Evolutionary conservation across 345 rosid species (phyloP).

Genomic region (Populus euphratica): DNA sequence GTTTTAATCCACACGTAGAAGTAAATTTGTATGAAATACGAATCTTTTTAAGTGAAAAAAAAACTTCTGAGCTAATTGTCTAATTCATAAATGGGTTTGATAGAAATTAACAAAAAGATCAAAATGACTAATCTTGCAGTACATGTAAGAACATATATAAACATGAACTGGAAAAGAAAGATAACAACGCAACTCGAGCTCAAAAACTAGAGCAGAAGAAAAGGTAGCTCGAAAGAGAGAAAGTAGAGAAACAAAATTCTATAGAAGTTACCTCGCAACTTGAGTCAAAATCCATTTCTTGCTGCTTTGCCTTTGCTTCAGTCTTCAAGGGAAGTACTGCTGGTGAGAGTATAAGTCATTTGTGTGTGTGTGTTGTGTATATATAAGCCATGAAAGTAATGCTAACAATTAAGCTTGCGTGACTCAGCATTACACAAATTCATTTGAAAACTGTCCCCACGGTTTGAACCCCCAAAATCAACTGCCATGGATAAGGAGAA

Average conservation of each 20-base stretch:
- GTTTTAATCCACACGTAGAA: too few species aligned
- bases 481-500: not conserved
- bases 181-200: too few species aligned
- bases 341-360: not conserved
- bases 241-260: not conserved
- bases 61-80: too few species aligned
- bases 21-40: too few species aligned
- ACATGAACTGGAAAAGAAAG: too few species aligned
- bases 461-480: not conserved
- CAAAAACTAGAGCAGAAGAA: not conserved
- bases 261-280: slow-evolving; percentile 27
- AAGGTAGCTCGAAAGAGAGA: not conserved
- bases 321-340: not conserved
- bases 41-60: too few species aligned
- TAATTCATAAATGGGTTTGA: too few species aligned
- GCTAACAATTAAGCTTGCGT: not conserved
- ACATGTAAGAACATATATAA: too few species aligned
- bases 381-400: not conserved
- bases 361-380: not conserved
- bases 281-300: slow-evolving; percentile 31
- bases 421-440: not conserved
- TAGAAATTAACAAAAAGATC: too few species aligned
- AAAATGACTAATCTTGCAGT: too few species aligned
- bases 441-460: slow-evolving; percentile 5
- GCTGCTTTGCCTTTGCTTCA: not conserved